Evolutionary conservation across 768 basidiomycete genomes (phyloP).

Genomic region (Amanita rimosa): DNA sequence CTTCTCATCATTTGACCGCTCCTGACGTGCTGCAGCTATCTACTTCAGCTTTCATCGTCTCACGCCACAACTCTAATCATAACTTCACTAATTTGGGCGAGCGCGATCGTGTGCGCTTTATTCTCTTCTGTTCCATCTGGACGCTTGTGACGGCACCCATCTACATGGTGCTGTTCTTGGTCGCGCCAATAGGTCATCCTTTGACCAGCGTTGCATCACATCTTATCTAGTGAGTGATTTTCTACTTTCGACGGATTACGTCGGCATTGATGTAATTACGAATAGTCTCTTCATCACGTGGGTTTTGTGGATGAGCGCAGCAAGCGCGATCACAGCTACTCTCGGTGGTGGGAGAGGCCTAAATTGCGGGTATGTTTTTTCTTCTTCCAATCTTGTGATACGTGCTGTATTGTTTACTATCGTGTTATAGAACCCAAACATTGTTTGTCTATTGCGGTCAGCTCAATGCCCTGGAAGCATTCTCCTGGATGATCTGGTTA

Average conservation of each 20-base stretch:
- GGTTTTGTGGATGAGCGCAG: conserved; percentile 9
- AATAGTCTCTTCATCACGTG: conserved; percentile 9
- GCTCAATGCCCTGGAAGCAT: conserved; percentile 44
- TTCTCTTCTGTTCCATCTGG: conserved; percentile 66
- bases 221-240: conserved; percentile 42
- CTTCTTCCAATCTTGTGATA: not conserved
- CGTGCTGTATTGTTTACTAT: not conserved
- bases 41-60: conserved; percentile 62
- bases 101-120: conserved; percentile 54
- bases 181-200: conserved; percentile 33
- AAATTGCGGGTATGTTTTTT: conserved; percentile 7
- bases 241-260: conserved; percentile 4
- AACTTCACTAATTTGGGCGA: conserved; percentile 36
- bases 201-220: conserved; percentile 56
- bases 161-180: conserved; percentile 44
- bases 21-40: conserved; percentile 32
- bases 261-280: not conserved
- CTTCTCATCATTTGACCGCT: not conserved
- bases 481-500: conserved; percentile 45
- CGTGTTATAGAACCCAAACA: conserved; percentile 9
- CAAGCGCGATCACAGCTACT: conserved; percentile 7
- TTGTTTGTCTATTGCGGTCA: conserved; percentile 39
- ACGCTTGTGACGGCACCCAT: conserved; percentile 44
- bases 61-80: conserved; percentile 45
- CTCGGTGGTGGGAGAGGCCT: conserved; percentile 8